Evolutionary conservation across 1,284 basidiomycete genomes (phyloP).

Genomic region (Trametes hirsuta): DNA sequence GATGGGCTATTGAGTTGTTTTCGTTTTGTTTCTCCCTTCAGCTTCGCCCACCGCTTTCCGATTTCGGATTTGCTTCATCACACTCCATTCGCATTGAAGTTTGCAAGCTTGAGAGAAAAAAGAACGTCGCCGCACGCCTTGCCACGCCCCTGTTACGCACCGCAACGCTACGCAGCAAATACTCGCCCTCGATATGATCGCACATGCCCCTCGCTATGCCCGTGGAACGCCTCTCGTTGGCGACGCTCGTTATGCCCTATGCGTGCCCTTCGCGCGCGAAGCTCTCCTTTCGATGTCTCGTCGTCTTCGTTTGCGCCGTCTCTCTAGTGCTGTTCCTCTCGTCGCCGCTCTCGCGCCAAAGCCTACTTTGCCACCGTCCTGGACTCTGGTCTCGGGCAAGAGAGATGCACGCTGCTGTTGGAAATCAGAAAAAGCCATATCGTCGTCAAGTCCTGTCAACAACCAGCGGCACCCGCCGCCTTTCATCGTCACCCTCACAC

Average conservation of each 20-base stretch:
- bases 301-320: not conserved
- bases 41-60: not conserved
- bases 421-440: constrained; percentile 12
- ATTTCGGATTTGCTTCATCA: not conserved
- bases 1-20: constrained; percentile 26
- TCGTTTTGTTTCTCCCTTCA: not conserved
- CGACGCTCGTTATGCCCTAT: constrained; percentile 28
- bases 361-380: not conserved
- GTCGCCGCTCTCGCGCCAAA: not conserved
- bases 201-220: constrained; percentile 22
- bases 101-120: constrained; percentile 5
- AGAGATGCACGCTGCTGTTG: not conserved
- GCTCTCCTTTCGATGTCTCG: constrained; percentile 14
- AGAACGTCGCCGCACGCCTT: constrained; percentile 3
- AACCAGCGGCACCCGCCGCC: not conserved
- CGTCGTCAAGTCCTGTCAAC: constrained; percentile 1
- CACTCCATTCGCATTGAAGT: constrained; percentile 1
- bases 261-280: constrained; percentile 7
- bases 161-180: constrained; percentile 4
- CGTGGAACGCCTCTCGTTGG: constrained; percentile 26
- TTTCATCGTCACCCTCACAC: not conserved
- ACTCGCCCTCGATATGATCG: constrained; percentile 16
- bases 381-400: not conserved
- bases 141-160: not conserved
- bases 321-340: not conserved